Percentiles rank a stretch among this genome's conserved stretches.
Evolutionary conservation across 164 flowering plant species (phyloP).

Genomic region (Echeveria elegans): DNA sequence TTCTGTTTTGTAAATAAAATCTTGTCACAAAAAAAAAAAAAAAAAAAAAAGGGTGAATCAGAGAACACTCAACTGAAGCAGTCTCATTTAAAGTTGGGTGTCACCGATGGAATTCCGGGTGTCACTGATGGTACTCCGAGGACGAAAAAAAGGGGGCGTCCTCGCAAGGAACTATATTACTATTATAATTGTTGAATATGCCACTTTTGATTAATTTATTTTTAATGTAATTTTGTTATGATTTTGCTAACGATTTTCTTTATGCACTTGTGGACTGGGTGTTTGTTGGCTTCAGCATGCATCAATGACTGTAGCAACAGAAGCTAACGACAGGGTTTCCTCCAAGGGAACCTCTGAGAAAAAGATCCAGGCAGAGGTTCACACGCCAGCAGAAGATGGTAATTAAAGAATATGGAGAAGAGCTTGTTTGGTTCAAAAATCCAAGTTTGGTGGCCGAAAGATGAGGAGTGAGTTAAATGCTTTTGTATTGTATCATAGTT

Average conservation of each 20-base stretch:
- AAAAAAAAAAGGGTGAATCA: too few relatives aligned
- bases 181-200: too few relatives aligned
- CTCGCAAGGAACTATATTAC: conserved; percentile 3
- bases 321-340: not conserved
- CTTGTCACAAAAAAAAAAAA: too few relatives aligned
- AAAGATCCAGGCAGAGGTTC: not conserved
- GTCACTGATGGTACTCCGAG: not conserved
- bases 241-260: not conserved
- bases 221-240: not conserved
- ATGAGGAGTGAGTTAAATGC: conserved; percentile 22
- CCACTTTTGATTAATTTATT: not conserved
- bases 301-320: not conserved
- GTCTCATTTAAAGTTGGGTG: not conserved
- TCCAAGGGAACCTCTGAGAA: conserved; percentile 20
- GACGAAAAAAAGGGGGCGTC: not conserved
- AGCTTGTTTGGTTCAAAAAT: conserved; percentile 53
- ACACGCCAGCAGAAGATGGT: not conserved
- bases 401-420: conserved; percentile 31
- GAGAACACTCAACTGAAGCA: not conserved
- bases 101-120: too few relatives aligned
- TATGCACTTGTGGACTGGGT: not conserved
- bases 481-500: too few relatives aligned
- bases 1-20: too few relatives aligned
- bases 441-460: conserved; percentile 81
- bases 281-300: not conserved